These are phyloP conservation scores for Phytopythium delawarense DNA, from an alignment of 352 stramenopile species.

Conservation along the genomic window DNA sequence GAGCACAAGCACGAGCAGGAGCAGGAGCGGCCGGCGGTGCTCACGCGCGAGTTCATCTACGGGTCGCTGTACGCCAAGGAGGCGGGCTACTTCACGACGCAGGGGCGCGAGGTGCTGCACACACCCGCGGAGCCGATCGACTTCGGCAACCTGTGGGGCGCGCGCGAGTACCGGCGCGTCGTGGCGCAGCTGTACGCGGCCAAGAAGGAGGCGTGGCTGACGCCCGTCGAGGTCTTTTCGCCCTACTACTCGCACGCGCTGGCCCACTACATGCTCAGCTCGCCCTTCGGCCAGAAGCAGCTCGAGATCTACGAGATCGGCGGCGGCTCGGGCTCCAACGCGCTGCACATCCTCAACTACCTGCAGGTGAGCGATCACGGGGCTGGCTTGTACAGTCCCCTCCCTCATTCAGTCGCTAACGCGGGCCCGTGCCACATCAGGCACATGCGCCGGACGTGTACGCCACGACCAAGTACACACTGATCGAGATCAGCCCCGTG, in stretches of 20 bases:
- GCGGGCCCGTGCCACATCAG: neutral
- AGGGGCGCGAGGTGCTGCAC: constrained; percentile 70
- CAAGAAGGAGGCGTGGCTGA: constrained; percentile 83
- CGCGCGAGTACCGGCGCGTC: constrained; percentile 60
- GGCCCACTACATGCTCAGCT: constrained; percentile 85
- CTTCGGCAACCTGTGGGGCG: constrained; percentile 76
- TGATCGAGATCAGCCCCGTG: constrained; percentile 87
- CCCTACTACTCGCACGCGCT: constrained; percentile 87
- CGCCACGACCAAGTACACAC: constrained; percentile 75
- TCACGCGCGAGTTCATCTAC: constrained; percentile 86
- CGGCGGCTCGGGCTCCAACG: constrained; percentile 86
- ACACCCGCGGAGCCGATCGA: constrained; percentile 52
- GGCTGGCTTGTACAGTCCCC: too few species aligned
- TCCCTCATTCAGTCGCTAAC: neutral
- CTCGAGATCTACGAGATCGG: constrained; percentile 86
- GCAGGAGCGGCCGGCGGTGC: constrained; percentile 15
- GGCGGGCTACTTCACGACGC: constrained; percentile 79
- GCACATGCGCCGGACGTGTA: constrained; percentile 70
- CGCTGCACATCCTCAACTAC: constrained; percentile 88
- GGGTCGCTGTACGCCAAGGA: constrained; percentile 75
- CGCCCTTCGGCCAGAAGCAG: constrained; percentile 43
- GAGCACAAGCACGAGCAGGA: neutral
- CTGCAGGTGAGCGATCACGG: constrained; percentile 26
- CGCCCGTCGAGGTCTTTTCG: constrained; percentile 87
- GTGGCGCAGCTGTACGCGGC: constrained; percentile 66